phyloP scores from a whole-genome alignment of 768 basidiomycete genomes.

The Collybiopsis luxurians region DNA sequence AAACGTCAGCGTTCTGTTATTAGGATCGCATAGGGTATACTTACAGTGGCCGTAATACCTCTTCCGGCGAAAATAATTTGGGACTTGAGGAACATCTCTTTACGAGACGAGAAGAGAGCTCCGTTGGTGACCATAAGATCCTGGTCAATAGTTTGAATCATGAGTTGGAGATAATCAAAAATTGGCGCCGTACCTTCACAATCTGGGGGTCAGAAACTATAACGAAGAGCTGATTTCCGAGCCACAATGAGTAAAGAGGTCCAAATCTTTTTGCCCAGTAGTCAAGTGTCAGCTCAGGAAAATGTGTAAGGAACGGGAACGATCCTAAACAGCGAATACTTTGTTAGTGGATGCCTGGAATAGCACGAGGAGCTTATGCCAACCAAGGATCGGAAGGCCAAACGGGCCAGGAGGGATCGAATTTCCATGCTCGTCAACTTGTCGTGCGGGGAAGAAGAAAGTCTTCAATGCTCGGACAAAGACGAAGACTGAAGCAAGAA shows the following conservation, averaged over 20 bases:
- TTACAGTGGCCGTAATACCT: slow-evolving; percentile 31
- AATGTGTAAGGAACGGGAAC: slow-evolving; percentile 25
- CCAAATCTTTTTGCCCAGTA: slow-evolving; percentile 32
- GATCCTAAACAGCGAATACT: background rate
- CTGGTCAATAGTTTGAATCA: too few species aligned
- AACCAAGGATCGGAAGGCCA: background rate
- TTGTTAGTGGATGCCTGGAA: background rate
- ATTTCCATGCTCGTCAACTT: background rate
- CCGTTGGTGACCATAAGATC: slow-evolving; percentile 36
- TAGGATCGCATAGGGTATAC: background rate
- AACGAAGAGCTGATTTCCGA: slow-evolving; percentile 36
- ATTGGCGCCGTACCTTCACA: slow-evolving; percentile 12
- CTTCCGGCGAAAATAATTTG: slow-evolving; percentile 30
- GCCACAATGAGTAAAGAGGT: slow-evolving; percentile 32
- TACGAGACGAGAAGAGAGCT: slow-evolving; percentile 30
- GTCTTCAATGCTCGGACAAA: background rate
- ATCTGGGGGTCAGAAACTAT: slow-evolving; percentile 31
- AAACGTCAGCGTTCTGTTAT: too few species aligned
- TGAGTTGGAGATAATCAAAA: too few species aligned
- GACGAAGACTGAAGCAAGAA: background rate
- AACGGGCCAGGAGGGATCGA: background rate
- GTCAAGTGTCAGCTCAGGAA: slow-evolving; percentile 31
- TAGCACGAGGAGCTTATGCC: background rate
- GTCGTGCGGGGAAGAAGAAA: background rate
- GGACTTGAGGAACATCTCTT: slow-evolving; percentile 33